Evolutionary conservation across 2,329 filamentous ascomycete species (phyloP).

Genomic region (Trichophyton verrucosum): DNA sequence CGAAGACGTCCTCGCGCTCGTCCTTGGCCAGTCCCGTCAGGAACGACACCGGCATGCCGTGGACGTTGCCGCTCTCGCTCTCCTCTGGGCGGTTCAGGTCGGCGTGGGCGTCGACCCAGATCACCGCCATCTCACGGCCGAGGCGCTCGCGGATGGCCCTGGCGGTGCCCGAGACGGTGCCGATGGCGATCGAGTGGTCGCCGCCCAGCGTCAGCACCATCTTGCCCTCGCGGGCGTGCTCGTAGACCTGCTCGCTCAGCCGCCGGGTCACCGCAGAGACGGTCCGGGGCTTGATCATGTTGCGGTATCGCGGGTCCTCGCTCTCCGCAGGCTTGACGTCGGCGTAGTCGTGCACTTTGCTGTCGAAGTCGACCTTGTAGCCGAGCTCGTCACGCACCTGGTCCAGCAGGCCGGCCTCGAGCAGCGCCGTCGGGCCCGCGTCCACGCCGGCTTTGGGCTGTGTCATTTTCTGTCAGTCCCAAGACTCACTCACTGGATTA

Average conservation of each 20-base stretch:
- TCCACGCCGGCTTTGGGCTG: slow-evolving; percentile 88
- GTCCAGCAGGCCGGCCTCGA: slow-evolving; percentile 71
- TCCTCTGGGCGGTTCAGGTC: slow-evolving; percentile 96
- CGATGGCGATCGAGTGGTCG: slow-evolving; percentile 93
- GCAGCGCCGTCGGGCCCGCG: slow-evolving; percentile 75
- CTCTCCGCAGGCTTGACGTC: slow-evolving; percentile 51
- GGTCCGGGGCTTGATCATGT: slow-evolving; percentile 86
- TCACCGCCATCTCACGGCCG: slow-evolving; percentile 71
- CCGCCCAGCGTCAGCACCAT: slow-evolving; percentile 88
- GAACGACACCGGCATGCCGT: slow-evolving; percentile 96
- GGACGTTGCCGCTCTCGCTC: slow-evolving; percentile 81
- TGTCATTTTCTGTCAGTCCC: background rate
- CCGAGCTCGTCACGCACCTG: slow-evolving; percentile 76
- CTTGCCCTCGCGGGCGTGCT: slow-evolving; percentile 68
- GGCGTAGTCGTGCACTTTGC: slow-evolving; percentile 67
- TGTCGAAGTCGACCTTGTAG: slow-evolving; percentile 77
- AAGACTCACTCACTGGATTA: background rate
- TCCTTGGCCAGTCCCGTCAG: slow-evolving; percentile 72
- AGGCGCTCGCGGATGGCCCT: slow-evolving; percentile 76
- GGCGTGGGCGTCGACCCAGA: slow-evolving; percentile 97
- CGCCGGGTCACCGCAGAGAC: slow-evolving; percentile 74
- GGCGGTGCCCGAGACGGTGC: slow-evolving; percentile 76
- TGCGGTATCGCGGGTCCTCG: slow-evolving; percentile 59
- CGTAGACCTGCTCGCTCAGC: slow-evolving; percentile 75
- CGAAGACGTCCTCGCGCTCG: slow-evolving; percentile 67